A percentile compares a stretch with the other conserved stretches of the same genome.
phyloP scores from a whole-genome alignment of 2,329 filamentous ascomycete genomes.

The Talaromyces islandicus region DNA sequence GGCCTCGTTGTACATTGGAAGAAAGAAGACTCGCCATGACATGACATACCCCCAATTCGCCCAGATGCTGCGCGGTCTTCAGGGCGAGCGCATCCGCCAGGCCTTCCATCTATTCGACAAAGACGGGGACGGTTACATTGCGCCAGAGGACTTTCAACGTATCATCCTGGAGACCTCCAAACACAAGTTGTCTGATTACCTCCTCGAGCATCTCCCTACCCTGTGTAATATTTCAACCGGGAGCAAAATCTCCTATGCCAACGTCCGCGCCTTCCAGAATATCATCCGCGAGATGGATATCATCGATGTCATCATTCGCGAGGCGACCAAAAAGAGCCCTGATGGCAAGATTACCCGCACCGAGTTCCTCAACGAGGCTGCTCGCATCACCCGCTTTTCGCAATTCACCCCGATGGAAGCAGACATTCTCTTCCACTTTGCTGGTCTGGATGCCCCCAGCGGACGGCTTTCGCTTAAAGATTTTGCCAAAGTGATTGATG shows the following conservation, averaged over 20 bases:
- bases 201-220: constrained; percentile 82
- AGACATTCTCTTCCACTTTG: constrained; percentile 98
- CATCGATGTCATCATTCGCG: constrained; percentile 86
- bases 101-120: constrained; percentile 89
- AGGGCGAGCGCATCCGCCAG: constrained; percentile 92
- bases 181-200: constrained; percentile 96
- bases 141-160: constrained; percentile 85
- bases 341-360: constrained; percentile 92
- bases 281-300: constrained; percentile 97
- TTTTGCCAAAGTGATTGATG: constrained; percentile 91
- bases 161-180: constrained; percentile 89
- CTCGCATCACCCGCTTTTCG: constrained; percentile 85
- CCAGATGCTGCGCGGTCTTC: constrained; percentile 92
- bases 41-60: constrained; percentile 96
- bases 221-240: constrained; percentile 90
- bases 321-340: constrained; percentile 71
- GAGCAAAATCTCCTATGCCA: constrained; percentile 95
- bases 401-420: constrained; percentile 98
- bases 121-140: constrained; percentile 89
- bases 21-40: constrained; percentile 78
- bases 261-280: constrained; percentile 96
- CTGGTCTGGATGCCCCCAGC: constrained; percentile 81
- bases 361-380: constrained; percentile 92
- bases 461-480: constrained; percentile 75
- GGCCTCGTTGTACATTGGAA: constrained; percentile 89